Evolutionary conservation across 371 early-diverging fungal genomes (phyloP), one percentile per base, ranked within the genome.

Genomic region (Umbelopsis sp.): DNA sequence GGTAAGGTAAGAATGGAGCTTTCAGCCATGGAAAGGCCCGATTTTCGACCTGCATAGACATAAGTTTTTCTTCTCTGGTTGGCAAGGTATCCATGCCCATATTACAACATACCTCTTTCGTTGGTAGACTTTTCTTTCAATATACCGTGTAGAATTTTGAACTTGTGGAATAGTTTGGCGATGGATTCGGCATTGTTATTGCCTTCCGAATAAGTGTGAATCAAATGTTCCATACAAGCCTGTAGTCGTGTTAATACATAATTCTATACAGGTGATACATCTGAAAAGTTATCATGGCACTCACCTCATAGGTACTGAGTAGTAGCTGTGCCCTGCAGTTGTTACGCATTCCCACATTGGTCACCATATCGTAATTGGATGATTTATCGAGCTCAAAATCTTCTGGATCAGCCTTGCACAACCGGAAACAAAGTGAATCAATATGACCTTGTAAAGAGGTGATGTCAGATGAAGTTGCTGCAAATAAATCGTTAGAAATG

Each of bases 351-450:
- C 90, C 90, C 10, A 76, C 69, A 53, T 77, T 75, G 24, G 82
- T 81, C 0, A 70, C 75, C 76, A 81, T 79, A 70, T 85, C 86
- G 62, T 83, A 86, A 14, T 77, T 87, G 5, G 87, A 76, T 2
- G 85, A 73, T 46, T 85, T 85, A 52, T 88, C 86, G 4, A 89
- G 71, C 29, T 78, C 84, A 69, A 81, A 88, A 44, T 89, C 88
- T 44, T 86, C 86, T 44, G 86, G 67, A 25, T 80, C 82, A 4
- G 75, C 69, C 35, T 76, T 77, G 16, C 70, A 50, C 10, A 83
- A 66, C 5, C 79, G 74, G 44, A 69, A 63, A 0, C 76, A 65
- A 32, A 84, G 66, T 1, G 78, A 80, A 6, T 48, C 44, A 20
- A 75, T 67, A 35, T 66, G 24, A 18, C 52, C 65, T 24, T 50